Percentiles rank a stretch among this genome's conserved stretches.
Evolutionary conservation across 2,329 filamentous ascomycete genomes (phyloP).

Genomic region (Cladosporium sp.): DNA sequence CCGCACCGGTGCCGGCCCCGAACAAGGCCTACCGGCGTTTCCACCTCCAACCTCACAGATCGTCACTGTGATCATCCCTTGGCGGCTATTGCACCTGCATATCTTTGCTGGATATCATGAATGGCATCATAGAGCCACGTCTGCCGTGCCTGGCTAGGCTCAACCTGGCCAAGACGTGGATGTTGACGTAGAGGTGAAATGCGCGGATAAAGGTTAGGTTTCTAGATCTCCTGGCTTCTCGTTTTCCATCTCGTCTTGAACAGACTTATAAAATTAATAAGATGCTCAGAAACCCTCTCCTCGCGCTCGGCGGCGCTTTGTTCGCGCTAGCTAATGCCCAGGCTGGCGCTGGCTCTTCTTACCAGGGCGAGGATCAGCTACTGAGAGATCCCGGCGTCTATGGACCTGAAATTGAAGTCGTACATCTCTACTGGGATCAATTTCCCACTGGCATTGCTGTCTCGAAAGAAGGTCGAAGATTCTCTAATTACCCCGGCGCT

Average conservation of each 20-base stretch:
- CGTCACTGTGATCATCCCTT: slow-evolving; percentile 5
- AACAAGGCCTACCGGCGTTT: not conserved
- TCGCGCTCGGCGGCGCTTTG: slow-evolving; percentile 8
- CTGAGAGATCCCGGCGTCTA: slow-evolving; percentile 39
- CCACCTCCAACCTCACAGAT: not conserved
- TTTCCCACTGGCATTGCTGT: slow-evolving; percentile 55
- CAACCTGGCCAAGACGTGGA: not conserved
- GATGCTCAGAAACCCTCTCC: not conserved
- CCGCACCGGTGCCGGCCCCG: slow-evolving; percentile 1
- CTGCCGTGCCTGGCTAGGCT: slow-evolving; percentile 2
- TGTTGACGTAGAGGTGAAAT: slow-evolving; percentile 7
- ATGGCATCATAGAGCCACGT: slow-evolving; percentile 6
- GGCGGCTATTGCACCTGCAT: not conserved
- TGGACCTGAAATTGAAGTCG: slow-evolving; percentile 49
- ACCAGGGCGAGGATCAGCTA: slow-evolving; percentile 5
- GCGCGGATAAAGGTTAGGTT: slow-evolving; percentile 2
- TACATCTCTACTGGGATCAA: slow-evolving; percentile 54
- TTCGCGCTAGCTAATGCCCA: slow-evolving; percentile 9
- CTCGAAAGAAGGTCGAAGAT: slow-evolving; percentile 51
- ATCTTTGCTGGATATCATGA: not conserved
- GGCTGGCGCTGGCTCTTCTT: slow-evolving; percentile 8
- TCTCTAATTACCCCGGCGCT: slow-evolving; percentile 54
- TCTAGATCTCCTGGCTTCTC: not conserved
- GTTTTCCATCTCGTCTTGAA: not conserved
- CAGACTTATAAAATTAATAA: not conserved